These are phyloP conservation scores for Solanum clarkiae DNA, from an alignment of 257 asterid genomes.

Conservation along the genomic window DNA sequence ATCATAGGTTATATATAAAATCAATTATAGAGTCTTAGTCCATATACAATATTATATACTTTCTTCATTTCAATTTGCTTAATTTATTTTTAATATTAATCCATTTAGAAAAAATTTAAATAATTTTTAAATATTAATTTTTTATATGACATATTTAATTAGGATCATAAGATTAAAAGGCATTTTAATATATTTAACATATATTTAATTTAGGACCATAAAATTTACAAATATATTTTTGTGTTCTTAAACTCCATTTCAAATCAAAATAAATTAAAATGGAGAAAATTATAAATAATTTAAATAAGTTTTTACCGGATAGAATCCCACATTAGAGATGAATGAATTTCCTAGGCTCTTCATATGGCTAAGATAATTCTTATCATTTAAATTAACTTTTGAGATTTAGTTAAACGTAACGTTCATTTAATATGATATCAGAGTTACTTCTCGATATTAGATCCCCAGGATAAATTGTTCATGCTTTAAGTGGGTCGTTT, in stretches of 20 bases:
- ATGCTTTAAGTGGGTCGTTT: not conserved
- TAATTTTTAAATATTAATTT: no score
- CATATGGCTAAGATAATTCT: not conserved
- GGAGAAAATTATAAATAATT: no score
- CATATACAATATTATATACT: not conserved
- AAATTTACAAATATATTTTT: no score
- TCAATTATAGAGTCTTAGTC: not conserved
- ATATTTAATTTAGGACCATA: no score
- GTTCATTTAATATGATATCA: no score
- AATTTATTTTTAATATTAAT: no score
- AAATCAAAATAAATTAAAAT: no score
- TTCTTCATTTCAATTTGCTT: not conserved
- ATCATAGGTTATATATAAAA: not conserved
- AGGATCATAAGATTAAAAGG: rapidly evolving
- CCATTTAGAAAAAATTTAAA: no score
- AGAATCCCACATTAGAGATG: not conserved
- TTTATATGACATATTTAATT: no score
- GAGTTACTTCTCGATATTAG: no score
- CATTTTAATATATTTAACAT: no score
- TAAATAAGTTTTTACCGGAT: not conserved
- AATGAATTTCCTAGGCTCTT: not conserved
- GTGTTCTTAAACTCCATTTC: not conserved
- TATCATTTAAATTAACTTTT: not conserved
- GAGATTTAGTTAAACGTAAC: not conserved
- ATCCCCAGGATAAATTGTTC: not conserved